Percentiles rank a stretch among this genome's conserved stretches.
Conservation (phyloP, 768 basidiomycete species). For the Podaxis sp. region DNA sequence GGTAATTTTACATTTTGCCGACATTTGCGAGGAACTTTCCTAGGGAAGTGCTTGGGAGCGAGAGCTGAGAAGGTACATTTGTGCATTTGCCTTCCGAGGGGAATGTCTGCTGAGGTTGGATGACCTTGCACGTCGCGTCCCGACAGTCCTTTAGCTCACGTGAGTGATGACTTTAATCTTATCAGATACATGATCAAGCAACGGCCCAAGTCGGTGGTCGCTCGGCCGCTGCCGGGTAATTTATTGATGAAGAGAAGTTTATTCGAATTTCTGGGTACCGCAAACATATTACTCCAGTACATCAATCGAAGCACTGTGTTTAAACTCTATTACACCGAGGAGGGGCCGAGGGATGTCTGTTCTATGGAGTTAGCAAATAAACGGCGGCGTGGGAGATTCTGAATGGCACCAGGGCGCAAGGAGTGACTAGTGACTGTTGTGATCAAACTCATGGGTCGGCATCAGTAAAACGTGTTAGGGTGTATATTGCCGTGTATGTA, state of each 20-base stretch:
- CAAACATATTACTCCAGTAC: too few species aligned
- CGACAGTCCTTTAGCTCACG: background rate
- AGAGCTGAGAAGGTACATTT: slow-evolving; percentile 5
- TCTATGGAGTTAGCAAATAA: background rate
- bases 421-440: background rate
- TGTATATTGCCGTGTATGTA: background rate
- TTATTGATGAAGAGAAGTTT: too few species aligned
- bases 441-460: background rate
- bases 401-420: background rate
- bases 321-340: too few species aligned
- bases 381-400: background rate
- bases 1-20: background rate
- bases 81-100: slow-evolving; percentile 5
- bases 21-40: background rate
- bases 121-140: background rate
- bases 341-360: background rate
- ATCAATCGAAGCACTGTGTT: too few species aligned
- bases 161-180: background rate
- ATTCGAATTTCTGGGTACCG: too few species aligned
- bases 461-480: background rate
- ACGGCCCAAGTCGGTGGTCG: background rate
- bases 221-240: too few species aligned
- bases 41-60: background rate
- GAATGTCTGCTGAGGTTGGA: background rate
- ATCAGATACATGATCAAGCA: background rate